Conservation (phyloP, 495 filamentous ascomycete genomes). For the Podospora pseudopauciseta region DNA sequence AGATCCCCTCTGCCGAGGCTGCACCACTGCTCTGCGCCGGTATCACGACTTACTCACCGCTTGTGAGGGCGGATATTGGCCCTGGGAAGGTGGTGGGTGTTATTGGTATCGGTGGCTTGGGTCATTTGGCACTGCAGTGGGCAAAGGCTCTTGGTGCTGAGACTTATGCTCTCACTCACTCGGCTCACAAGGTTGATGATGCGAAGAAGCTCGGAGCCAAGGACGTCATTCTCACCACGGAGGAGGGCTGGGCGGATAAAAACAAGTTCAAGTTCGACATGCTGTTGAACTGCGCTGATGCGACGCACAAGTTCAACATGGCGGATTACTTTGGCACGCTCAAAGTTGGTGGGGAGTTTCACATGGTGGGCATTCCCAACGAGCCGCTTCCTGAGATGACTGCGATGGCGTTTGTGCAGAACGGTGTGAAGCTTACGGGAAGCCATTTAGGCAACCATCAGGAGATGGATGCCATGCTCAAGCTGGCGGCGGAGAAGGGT, state of each 20-base stretch:
- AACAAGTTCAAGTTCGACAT: conserved; percentile 65
- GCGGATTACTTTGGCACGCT: conserved; percentile 62
- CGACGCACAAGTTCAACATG: conserved; percentile 63
- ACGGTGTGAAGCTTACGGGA: conserved; percentile 61
- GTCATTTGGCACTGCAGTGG: conserved; percentile 60
- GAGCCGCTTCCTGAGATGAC: conserved; percentile 59
- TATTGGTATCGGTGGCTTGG: conserved; percentile 67
- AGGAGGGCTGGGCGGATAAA: conserved; percentile 59
- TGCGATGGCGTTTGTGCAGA: conserved; percentile 59
- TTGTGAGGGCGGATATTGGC: conserved; percentile 58
- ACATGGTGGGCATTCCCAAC: conserved; percentile 70
- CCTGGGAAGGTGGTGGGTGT: conserved; percentile 69
- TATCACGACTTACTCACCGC: conserved; percentile 65
- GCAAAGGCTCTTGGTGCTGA: conserved; percentile 60
- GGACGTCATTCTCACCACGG: conserved; percentile 60
- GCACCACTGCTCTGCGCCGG: conserved; percentile 81
- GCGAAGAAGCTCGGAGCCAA: conserved; percentile 59
- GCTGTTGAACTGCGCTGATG: conserved; percentile 69
- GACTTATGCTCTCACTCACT: conserved; percentile 63
- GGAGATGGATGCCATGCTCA: conserved; percentile 72
- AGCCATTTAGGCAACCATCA: conserved; percentile 67
- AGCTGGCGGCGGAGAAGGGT: conserved; percentile 71
- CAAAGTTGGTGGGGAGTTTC: conserved; percentile 67
- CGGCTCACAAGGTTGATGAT: conserved; percentile 54
- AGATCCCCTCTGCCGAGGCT: conserved; percentile 56